Percentiles rank a stretch among this genome's conserved stretches.
These are phyloP conservation scores for Lineolata rhizophorae DNA, from an alignment of 495 filamentous ascomycete genomes.

Conservation along the genomic window DNA sequence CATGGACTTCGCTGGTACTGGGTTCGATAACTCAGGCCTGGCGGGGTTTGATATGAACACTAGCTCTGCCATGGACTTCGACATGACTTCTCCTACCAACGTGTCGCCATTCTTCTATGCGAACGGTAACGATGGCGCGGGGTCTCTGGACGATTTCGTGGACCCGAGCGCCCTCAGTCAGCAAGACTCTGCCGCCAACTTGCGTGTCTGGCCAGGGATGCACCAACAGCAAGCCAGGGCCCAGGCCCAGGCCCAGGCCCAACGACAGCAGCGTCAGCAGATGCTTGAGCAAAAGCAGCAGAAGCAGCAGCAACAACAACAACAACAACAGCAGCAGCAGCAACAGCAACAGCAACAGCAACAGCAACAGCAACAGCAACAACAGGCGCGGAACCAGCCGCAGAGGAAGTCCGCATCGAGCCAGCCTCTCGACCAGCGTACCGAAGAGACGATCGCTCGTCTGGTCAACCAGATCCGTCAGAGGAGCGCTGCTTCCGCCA, in stretches of 20 bases:
- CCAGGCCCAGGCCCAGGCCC: conserved; percentile 51
- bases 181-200: conserved; percentile 30
- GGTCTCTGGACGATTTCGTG: conserved; percentile 36
- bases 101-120: conserved; percentile 24
- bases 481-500: conserved; percentile 27
- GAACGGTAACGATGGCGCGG: conserved; percentile 5
- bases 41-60: conserved; percentile 25
- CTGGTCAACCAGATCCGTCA: conserved; percentile 68
- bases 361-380: conserved; percentile 23
- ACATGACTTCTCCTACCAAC: conserved; percentile 25
- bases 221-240: conserved; percentile 80
- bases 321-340: conserved; percentile 42
- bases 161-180: conserved; percentile 49
- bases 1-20: conserved; percentile 6
- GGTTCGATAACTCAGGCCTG: conserved; percentile 29
- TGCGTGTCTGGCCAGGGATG: conserved; percentile 70
- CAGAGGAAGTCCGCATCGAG: conserved; percentile 5
- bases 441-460: conserved; percentile 66
- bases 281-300: too few relatives aligned
- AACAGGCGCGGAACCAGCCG: conserved; percentile 12
- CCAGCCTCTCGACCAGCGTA: conserved; percentile 10
- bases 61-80: conserved; percentile 39
- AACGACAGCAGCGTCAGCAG: too few relatives aligned
- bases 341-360: conserved; percentile 39
- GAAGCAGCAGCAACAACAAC: too few relatives aligned